These are phyloP conservation scores for Ceratobasidium sp. DNA, from an alignment of 1,284 basidiomycete species.

Conservation along the genomic window DNA sequence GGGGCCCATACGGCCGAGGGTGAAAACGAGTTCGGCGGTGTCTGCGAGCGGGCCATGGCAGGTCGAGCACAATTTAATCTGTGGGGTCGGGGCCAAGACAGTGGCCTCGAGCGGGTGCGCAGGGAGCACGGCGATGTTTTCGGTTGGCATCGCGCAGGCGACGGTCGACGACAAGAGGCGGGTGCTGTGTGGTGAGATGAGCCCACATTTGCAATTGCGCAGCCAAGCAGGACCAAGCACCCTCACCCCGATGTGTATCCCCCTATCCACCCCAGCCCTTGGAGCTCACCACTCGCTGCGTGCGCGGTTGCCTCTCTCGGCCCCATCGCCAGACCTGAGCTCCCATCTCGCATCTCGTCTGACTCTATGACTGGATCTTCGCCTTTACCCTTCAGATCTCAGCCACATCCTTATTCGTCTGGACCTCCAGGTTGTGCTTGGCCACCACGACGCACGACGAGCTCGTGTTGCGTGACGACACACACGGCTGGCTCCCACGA, in stretches of 20 bases:
- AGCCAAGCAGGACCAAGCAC: slow-evolving; percentile 3
- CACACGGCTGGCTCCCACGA: slow-evolving; percentile 21
- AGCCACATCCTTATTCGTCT: background rate
- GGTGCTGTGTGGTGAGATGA: slow-evolving; percentile 13
- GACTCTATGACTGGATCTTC: background rate
- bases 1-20: slow-evolving; percentile 41
- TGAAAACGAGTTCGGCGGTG: slow-evolving; percentile 42
- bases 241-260: slow-evolving; percentile 1
- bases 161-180: background rate
- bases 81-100: slow-evolving; percentile 3
- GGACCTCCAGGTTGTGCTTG: background rate
- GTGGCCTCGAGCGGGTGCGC: background rate
- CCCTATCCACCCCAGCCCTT: slow-evolving; percentile 1
- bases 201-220: background rate
- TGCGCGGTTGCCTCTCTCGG: background rate
- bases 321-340: too few species aligned
- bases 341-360: background rate
- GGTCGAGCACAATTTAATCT: slow-evolving; percentile 52
- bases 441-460: background rate
- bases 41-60: slow-evolving; percentile 51
- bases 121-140: slow-evolving; percentile 12
- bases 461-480: slow-evolving; percentile 4
- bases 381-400: background rate
- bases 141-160: slow-evolving; percentile 21
- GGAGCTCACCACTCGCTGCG: background rate